A percentile compares a stretch with the other conserved stretches of the same genome.
These are phyloP conservation scores for Mallotus nudiflorus DNA, from an alignment of 345 rosid genomes.

Conservation along the genomic window DNA sequence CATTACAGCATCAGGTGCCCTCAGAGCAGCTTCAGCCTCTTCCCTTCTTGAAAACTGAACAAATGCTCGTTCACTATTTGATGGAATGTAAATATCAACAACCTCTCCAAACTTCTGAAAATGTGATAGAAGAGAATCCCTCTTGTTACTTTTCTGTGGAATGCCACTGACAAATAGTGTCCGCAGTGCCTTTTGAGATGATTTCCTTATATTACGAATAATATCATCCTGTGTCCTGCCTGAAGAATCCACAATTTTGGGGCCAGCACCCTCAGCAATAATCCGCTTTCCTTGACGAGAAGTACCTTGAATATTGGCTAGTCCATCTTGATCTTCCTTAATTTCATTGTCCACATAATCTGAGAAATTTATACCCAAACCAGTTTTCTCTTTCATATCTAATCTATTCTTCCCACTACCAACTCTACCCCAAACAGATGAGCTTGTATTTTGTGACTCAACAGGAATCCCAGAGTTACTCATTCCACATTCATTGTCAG, in stretches of 20 bases:
- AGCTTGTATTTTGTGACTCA: slow-evolving; percentile 46
- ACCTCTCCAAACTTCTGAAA: slow-evolving; percentile 89
- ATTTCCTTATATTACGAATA: slow-evolving; percentile 45
- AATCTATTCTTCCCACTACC: slow-evolving; percentile 45
- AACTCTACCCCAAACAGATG: slow-evolving; percentile 78
- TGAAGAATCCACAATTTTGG: slow-evolving; percentile 40
- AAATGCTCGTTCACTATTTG: slow-evolving; percentile 81
- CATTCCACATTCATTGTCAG: slow-evolving; percentile 43
- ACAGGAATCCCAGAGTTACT: slow-evolving; percentile 32
- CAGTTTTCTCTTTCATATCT: slow-evolving; percentile 57
- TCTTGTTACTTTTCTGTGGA: slow-evolving; percentile 77
- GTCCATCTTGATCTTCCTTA: slow-evolving; percentile 47
- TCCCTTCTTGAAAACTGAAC: slow-evolving; percentile 92
- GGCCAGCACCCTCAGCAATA: slow-evolving; percentile 37
- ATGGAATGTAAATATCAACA: slow-evolving; percentile 81
- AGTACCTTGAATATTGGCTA: slow-evolving; percentile 35
- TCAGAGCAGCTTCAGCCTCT: slow-evolving; percentile 95
- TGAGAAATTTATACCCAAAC: slow-evolving; percentile 38
- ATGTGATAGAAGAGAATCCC: slow-evolving; percentile 86
- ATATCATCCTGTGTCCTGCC: slow-evolving; percentile 45
- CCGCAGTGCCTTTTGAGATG: slow-evolving; percentile 77
- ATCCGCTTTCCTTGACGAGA: slow-evolving; percentile 53
- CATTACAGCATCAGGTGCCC: slow-evolving; percentile 98
- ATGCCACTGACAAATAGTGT: slow-evolving; percentile 85
- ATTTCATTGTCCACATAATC: slow-evolving; percentile 51